Evolutionary conservation across 73 alveolate genomes (phyloP).

Genomic region (Symbiodinium pilosum): DNA sequence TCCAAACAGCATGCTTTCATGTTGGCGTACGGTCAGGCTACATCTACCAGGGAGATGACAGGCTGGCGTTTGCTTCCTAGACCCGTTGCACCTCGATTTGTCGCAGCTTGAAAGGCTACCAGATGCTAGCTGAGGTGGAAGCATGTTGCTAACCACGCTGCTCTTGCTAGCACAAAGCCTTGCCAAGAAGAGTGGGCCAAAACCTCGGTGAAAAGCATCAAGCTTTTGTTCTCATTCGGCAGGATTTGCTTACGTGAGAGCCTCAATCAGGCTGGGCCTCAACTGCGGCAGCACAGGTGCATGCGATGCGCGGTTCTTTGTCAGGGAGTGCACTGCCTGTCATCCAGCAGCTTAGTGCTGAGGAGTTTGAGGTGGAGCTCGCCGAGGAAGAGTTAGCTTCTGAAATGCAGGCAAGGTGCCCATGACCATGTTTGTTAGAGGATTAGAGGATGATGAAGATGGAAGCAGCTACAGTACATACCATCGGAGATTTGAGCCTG

Average conservation of each 20-base stretch:
- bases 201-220: background rate
- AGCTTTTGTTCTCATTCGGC: too few relatives aligned
- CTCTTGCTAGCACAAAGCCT: background rate
- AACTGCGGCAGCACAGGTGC: constrained; percentile 88
- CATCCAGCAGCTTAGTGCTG: background rate
- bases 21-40: background rate
- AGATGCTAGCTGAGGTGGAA: background rate
- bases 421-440: too few relatives aligned
- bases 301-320: constrained; percentile 34
- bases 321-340: background rate
- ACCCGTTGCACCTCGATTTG: too few relatives aligned
- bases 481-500: too few relatives aligned
- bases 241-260: too few relatives aligned
- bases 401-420: constrained; percentile 78
- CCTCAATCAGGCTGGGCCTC: constrained; percentile 48
- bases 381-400: constrained; percentile 83
- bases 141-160: background rate
- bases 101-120: too few relatives aligned
- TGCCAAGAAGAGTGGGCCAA: background rate
- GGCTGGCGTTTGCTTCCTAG: background rate
- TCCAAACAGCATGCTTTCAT: too few relatives aligned
- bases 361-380: constrained; percentile 80
- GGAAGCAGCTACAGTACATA: too few relatives aligned
- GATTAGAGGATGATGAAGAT: too few relatives aligned
- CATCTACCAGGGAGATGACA: background rate